These are phyloP conservation scores for Arthrobotrys sinensis DNA, from an alignment of 2,329 filamentous ascomycete species.

Conservation along the genomic window DNA sequence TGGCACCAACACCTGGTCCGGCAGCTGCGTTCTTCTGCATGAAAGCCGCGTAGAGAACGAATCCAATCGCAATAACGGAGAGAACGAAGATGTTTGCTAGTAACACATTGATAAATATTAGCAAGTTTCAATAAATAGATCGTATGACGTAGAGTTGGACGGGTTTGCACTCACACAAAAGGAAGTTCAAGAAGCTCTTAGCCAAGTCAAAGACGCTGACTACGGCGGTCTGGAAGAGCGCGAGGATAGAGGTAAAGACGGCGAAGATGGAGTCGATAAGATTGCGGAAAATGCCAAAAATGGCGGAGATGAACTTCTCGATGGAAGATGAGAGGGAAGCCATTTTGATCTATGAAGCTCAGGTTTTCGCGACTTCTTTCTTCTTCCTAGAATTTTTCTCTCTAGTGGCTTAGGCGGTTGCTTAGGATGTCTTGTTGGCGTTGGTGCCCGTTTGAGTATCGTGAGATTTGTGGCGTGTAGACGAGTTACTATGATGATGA, in stretches of 20 bases:
- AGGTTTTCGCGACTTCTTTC: not conserved
- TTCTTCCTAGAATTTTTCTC: not conserved
- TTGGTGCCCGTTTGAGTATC: not conserved
- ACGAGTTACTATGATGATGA: not conserved
- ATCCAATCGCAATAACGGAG: slow-evolving; percentile 41
- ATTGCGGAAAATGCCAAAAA: slow-evolving; percentile 59
- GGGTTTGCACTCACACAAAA: slow-evolving; percentile 35
- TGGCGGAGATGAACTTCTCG: slow-evolving; percentile 55
- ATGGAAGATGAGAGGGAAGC: slow-evolving; percentile 38
- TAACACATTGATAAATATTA: not conserved
- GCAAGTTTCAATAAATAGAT: not conserved
- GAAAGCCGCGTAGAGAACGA: slow-evolving; percentile 40
- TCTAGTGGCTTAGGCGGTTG: not conserved
- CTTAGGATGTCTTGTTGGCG: not conserved
- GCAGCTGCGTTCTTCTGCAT: slow-evolving; percentile 36
- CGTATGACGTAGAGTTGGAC: not conserved
- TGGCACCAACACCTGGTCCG: not conserved
- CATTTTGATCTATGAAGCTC: slow-evolving; percentile 23
- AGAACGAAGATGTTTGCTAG: slow-evolving; percentile 51
- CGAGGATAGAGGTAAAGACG: slow-evolving; percentile 52
- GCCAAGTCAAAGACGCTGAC: slow-evolving; percentile 42
- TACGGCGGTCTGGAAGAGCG: slow-evolving; percentile 50
- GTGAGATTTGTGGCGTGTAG: not conserved
- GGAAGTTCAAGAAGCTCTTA: slow-evolving; percentile 42
- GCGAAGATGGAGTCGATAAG: slow-evolving; percentile 47